These are phyloP conservation scores for Aspergillus amoenus DNA, from an alignment of 2,329 filamentous ascomycete genomes.

Conservation along the genomic window DNA sequence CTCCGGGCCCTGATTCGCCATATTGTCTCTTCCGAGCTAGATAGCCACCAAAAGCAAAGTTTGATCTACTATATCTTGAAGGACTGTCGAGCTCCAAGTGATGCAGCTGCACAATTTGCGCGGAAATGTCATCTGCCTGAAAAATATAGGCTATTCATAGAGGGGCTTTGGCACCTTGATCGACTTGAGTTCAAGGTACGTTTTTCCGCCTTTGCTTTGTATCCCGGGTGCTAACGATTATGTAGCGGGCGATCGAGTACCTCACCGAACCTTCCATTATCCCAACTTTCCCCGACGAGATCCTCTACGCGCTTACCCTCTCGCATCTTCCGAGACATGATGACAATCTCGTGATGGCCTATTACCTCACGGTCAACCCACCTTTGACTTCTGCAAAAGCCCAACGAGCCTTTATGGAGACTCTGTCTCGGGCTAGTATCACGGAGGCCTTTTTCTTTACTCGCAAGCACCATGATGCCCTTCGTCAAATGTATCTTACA, in stretches of 20 bases:
- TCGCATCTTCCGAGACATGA: constrained; percentile 58
- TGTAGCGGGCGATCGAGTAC: constrained; percentile 67
- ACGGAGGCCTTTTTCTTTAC: constrained; percentile 74
- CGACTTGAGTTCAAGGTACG: constrained; percentile 64
- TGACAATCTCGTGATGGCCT: constrained; percentile 68
- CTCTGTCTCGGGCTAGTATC: constrained; percentile 66
- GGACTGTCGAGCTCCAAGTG: constrained; percentile 61
- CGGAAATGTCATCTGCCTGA: constrained; percentile 64
- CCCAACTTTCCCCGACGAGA: constrained; percentile 80
- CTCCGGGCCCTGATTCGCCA: constrained; percentile 69
- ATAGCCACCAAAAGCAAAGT: constrained; percentile 76
- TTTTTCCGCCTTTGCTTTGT: background rate
- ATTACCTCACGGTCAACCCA: constrained; percentile 74
- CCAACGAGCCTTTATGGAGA: constrained; percentile 66
- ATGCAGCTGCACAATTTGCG: constrained; percentile 61
- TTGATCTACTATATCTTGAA: constrained; percentile 81
- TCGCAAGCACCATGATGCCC: constrained; percentile 61
- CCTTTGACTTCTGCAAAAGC: constrained; percentile 64
- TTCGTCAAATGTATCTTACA: constrained; percentile 66
- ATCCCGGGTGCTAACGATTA: constrained; percentile 10
- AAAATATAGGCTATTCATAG: constrained; percentile 77
- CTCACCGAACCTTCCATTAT: constrained; percentile 77
- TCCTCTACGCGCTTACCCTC: constrained; percentile 67
- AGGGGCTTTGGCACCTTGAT: constrained; percentile 80
- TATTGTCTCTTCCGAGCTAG: constrained; percentile 64